Evolutionary conservation across 2,329 filamentous ascomycete genomes (phyloP), one percentile per base, ranked within the genome.

Genomic region (Fusarium sp.): DNA sequence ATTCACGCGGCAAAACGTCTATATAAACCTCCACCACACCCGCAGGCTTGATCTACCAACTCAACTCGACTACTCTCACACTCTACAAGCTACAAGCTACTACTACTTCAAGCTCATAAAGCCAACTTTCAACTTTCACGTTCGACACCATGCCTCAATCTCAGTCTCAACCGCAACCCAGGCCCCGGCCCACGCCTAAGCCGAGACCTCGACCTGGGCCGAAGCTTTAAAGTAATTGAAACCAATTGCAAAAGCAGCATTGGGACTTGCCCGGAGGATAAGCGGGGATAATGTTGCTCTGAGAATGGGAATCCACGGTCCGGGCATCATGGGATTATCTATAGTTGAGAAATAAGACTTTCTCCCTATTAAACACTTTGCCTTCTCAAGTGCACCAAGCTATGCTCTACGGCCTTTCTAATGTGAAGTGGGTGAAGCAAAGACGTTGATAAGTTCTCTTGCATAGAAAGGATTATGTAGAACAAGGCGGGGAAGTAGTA

Each of bases 331-430:
- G 20, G 10, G 3, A 3, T 13, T 12, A 18, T 22, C 20, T 2
- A 33, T 22, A 49, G 15, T n/a, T 10, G 13, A 5, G 15, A 49
- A 33, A 13, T 49, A 13, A 33, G 5, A 33, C 18, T 13, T 7
- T 13, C 7, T 0, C 2, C 2, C 1, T 0, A 13, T 22, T 33
- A 18, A 18, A 13, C 3, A 6, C 7, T 3, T 5, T 0, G 1
- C 0, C 8, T 10, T 7, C 35, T 14, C 3, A 6, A 17, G 9
- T 36, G 15, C 35, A 9, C 17, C 3, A 36, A 36, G 8, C 35
- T 5, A 25, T 25, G 25, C 25, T 5, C 25, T 5, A 25, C 25
- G 25, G 25, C 5, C 25, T 25, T 25, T 25, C 5, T 5, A 25
- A 25, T 25, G 25, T 25, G 5, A 25, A 25, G 25, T 25, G 25